Conservation (phyloP, 495 filamentous ascomycete genomes). For the Oleoguttula mirabilis region DNA sequence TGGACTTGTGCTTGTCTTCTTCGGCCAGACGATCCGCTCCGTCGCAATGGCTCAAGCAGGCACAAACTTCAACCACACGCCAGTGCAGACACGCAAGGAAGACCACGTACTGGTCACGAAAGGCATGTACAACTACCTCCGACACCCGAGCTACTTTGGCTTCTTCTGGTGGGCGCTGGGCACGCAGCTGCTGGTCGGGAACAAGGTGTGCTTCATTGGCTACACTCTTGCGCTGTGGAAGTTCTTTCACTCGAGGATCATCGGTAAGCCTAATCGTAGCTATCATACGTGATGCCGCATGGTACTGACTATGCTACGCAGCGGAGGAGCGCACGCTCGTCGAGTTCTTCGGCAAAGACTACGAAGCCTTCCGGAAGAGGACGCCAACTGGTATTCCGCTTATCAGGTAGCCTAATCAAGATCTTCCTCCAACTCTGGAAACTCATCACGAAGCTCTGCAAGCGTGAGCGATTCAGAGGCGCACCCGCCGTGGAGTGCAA, state of each 20-base stretch:
- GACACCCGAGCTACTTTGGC: constrained; percentile 91
- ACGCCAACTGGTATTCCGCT: constrained; percentile 72
- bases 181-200: constrained; percentile 81
- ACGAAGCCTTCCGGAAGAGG: constrained; percentile 54
- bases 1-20: constrained; percentile 50
- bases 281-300: background rate
- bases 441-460: no score
- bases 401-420: constrained; percentile 9
- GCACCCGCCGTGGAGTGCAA: no score
- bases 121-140: constrained; percentile 51
- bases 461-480: no score
- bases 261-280: constrained; percentile 36
- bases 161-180: constrained; percentile 98
- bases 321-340: constrained; percentile 70
- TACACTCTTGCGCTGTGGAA: constrained; percentile 69
- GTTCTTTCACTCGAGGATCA: constrained; percentile 67
- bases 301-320: constrained; percentile 20
- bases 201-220: constrained; percentile 58
- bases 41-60: constrained; percentile 82
- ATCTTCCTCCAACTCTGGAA: background rate
- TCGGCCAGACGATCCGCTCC: constrained; percentile 63
- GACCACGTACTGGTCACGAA: constrained; percentile 67
- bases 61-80: constrained; percentile 80
- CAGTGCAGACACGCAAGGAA: constrained; percentile 53
- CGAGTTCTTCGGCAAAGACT: constrained; percentile 74